These are phyloP conservation scores for Kwoniella shandongensis DNA, from an alignment of 768 basidiomycete genomes.

Conservation along the genomic window DNA sequence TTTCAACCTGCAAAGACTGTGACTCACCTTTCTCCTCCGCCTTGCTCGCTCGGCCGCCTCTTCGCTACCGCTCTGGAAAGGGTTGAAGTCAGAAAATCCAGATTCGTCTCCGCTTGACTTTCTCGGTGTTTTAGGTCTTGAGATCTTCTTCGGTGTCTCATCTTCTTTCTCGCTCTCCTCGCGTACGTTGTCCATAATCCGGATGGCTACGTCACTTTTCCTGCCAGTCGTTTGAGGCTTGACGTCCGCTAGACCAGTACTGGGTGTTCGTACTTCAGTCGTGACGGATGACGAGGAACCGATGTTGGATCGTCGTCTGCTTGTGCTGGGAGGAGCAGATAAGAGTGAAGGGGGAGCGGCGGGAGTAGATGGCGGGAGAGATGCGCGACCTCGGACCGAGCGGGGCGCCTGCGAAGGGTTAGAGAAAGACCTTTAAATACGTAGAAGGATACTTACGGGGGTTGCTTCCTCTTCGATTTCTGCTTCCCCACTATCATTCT, in stretches of 20 bases:
- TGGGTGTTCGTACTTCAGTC: constrained; percentile 16
- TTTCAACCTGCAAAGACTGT: not conserved
- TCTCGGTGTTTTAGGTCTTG: constrained; percentile 32
- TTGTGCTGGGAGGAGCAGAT: not conserved
- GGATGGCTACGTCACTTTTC: constrained; percentile 14
- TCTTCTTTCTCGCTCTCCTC: constrained; percentile 32
- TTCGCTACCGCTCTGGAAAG: constrained; percentile 52
- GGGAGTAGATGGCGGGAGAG: constrained; percentile 17
- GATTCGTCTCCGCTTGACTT: constrained; percentile 34
- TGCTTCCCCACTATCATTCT: constrained; percentile 17
- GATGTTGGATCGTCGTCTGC: constrained; percentile 10
- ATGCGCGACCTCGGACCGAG: constrained; percentile 15
- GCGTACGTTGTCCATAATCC: constrained; percentile 18
- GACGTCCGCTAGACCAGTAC: constrained; percentile 5
- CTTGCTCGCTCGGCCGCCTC: constrained; percentile 36
- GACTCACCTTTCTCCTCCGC: constrained; percentile 42
- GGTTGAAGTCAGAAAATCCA: constrained; percentile 51
- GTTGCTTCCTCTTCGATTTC: constrained; percentile 21
- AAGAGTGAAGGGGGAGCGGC: not conserved
- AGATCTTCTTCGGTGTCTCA: constrained; percentile 19
- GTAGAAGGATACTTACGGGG: constrained; percentile 11
- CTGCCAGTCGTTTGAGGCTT: constrained; percentile 7
- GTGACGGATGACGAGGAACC: constrained; percentile 14
- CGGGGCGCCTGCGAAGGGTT: constrained; percentile 15
- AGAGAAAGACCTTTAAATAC: not conserved